These are phyloP conservation scores for Chaetomium sp. DNA, from an alignment of 2,329 filamentous ascomycete species.

Conservation along the genomic window DNA sequence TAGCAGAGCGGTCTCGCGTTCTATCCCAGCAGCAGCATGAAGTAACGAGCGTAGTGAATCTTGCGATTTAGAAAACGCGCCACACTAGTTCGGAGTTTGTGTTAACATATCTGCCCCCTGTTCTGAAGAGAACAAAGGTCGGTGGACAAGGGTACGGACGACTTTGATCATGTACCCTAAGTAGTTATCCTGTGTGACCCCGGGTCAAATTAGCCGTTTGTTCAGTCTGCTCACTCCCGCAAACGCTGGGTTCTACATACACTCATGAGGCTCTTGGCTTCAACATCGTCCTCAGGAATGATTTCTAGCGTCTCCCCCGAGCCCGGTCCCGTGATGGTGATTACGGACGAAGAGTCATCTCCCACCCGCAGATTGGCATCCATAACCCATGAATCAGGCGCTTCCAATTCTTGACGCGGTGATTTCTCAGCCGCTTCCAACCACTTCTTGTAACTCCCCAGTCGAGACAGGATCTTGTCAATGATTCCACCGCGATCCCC, in stretches of 20 bases:
- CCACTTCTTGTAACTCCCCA: constrained; percentile 7
- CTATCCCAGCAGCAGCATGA: neutral
- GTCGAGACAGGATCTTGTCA: neutral
- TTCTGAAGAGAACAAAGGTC: no score
- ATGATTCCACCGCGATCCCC: constrained; percentile 3
- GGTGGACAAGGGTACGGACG: neutral
- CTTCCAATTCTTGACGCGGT: neutral
- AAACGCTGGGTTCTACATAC: constrained; percentile 3
- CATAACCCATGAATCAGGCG: constrained; percentile 2
- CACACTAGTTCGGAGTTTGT: constrained; percentile 3
- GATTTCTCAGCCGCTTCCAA: neutral
- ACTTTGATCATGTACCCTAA: constrained; percentile 17
- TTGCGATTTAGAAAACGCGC: constrained; percentile 12
- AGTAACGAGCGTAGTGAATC: constrained; percentile 1
- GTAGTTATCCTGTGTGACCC: constrained; percentile 8
- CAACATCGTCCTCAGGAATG: constrained; percentile 2
- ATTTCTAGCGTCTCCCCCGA: constrained; percentile 4
- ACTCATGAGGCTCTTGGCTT: constrained; percentile 9
- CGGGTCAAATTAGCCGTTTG: neutral
- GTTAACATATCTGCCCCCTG: neutral
- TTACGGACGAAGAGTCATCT: neutral
- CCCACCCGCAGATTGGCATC: neutral
- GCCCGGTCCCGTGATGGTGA: constrained; percentile 7
- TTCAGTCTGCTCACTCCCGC: neutral
- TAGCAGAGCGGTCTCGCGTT: constrained; percentile 8